phyloP scores from a whole-genome alignment of 202 grass and related monocot genomes.

The Setaria viridis region DNA sequence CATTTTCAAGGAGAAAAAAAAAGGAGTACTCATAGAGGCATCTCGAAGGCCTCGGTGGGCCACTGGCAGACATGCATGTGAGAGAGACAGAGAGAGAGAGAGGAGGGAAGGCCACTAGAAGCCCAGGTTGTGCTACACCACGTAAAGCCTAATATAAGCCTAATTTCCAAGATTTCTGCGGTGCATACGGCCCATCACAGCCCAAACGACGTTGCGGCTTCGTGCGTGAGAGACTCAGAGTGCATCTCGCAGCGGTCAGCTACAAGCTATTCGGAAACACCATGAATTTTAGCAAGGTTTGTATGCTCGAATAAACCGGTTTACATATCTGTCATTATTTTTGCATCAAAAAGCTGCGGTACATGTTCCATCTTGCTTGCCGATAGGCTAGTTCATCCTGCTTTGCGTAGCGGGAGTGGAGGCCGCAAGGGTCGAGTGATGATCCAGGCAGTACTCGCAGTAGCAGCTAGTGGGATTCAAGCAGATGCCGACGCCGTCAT shows the following conservation, averaged over 20 bases:
- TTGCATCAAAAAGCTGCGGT: neutral
- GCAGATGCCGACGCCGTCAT: conserved; percentile 19
- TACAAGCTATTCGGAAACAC: neutral
- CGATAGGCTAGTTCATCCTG: neutral
- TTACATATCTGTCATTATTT: neutral
- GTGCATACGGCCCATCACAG: neutral
- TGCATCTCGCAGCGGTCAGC: neutral
- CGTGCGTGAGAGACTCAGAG: no score
- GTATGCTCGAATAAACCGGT: neutral
- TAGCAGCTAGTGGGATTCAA: neutral
- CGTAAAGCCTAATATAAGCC: neutral
- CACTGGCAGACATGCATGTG: no score
- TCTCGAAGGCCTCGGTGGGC: neutral
- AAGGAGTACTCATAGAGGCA: neutral
- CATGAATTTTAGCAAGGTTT: neutral
- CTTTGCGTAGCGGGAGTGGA: neutral
- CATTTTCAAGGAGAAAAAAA: neutral
- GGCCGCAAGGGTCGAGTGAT: no score
- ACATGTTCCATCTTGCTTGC: neutral
- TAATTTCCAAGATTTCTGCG: neutral
- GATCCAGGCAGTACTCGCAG: conserved; percentile 39
- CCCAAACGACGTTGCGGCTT: neutral
- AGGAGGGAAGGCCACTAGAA: neutral
- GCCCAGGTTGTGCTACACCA: neutral
- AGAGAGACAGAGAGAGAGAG: no score